Conservation (phyloP, 306 rosid genomes). For the Trifolium repens region DNA sequence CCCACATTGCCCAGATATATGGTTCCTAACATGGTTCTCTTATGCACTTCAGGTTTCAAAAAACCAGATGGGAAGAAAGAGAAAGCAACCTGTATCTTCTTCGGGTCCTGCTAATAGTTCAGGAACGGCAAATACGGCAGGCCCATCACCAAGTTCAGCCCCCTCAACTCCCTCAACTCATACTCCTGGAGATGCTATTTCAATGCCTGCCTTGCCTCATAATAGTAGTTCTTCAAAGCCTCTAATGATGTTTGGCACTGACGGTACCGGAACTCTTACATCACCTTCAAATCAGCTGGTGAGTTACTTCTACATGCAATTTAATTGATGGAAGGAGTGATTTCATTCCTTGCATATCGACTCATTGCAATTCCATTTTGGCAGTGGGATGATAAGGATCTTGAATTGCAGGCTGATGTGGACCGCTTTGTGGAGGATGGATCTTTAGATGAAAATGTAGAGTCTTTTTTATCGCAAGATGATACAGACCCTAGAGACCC, state of each 20-base stretch:
- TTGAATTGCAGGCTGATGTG: conserved; percentile 99
- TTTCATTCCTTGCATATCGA: conserved; percentile 60
- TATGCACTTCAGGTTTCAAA: conserved; percentile 75
- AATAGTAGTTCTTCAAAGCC: conserved; percentile 90
- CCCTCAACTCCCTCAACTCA: conserved; percentile 99
- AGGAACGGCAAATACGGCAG: conserved; percentile 95
- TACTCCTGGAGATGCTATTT: conserved; percentile 96
- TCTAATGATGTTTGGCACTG: conserved; percentile 79
- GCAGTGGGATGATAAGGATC: conserved; percentile 99
- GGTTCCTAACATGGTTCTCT: conserved; percentile 52
- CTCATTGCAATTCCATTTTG: conserved; percentile 95
- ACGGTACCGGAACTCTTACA: conserved; percentile 83
- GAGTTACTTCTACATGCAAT: conserved; percentile 48
- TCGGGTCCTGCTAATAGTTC: conserved; percentile 99
- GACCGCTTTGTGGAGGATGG: conserved; percentile 97
- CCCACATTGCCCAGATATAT: too few species aligned
- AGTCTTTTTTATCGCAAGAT: conserved; percentile 97
- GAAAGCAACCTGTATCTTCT: conserved; percentile 96
- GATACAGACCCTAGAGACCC: conserved; percentile 93
- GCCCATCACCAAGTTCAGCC: conserved; percentile 98
- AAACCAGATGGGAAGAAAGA: conserved; percentile 95
- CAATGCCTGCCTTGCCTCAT: conserved; percentile 94
- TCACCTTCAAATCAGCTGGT: conserved; percentile 97
- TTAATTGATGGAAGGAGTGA: conserved; percentile 55
- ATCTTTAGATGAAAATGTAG: conserved; percentile 93